Evolutionary conservation across 1,284 basidiomycete species (phyloP).

Genomic region (Chalciporus sp.): DNA sequence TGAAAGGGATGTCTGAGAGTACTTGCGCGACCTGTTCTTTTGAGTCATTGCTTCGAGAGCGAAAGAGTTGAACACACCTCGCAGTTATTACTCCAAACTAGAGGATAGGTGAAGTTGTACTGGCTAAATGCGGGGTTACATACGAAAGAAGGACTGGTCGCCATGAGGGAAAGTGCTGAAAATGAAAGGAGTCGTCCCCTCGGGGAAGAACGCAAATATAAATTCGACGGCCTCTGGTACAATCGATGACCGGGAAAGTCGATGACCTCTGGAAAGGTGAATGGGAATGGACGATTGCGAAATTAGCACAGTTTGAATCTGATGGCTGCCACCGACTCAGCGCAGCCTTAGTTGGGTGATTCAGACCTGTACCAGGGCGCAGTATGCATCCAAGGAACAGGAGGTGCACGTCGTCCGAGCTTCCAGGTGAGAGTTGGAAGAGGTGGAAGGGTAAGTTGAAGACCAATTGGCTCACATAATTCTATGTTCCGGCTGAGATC

Average conservation of each 20-base stretch:
- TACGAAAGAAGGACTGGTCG: constrained; percentile 5
- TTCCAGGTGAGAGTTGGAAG: background rate
- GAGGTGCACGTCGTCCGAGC: background rate
- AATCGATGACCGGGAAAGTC: constrained; percentile 2
- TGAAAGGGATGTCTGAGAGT: constrained; percentile 67
- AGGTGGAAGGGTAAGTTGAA: background rate
- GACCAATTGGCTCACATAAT: background rate
- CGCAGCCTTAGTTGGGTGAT: background rate
- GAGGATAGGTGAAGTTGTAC: constrained; percentile 29
- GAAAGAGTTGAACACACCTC: constrained; percentile 31
- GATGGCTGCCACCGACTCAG: constrained; percentile 9
- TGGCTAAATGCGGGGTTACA: constrained; percentile 20
- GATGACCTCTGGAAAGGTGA: background rate
- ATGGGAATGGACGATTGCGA: background rate
- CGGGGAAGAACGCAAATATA: constrained; percentile 1
- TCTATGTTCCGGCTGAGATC: background rate
- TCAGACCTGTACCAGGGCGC: background rate
- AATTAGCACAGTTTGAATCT: constrained; percentile 4
- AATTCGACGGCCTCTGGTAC: background rate
- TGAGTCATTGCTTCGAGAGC: constrained; percentile 8
- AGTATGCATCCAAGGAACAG: background rate
- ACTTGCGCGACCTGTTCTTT: constrained; percentile 55
- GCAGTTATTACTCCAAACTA: constrained; percentile 36
- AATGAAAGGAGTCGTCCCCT: constrained; percentile 16
- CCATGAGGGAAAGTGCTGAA: constrained; percentile 24